These are phyloP conservation scores for Chamaecrista fasciculata DNA, from an alignment of 306 rosid genomes.

Conservation along the genomic window DNA sequence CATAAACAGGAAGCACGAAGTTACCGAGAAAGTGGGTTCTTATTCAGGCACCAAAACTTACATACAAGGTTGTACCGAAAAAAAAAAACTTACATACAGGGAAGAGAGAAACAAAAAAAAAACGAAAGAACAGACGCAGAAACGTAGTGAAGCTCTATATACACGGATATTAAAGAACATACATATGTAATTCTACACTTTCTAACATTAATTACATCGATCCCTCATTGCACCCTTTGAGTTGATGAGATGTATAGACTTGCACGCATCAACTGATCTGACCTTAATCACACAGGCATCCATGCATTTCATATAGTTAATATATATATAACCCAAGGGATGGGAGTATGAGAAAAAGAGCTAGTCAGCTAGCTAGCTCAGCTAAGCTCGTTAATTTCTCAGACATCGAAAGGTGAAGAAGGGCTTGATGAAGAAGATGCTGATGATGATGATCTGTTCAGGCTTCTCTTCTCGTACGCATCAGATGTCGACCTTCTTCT, in stretches of 20 bases:
- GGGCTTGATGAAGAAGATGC: too few relatives aligned
- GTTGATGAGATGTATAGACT: too few relatives aligned
- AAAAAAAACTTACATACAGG: too few relatives aligned
- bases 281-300: neutral
- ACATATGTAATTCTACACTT: constrained; percentile 20
- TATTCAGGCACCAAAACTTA: constrained; percentile 27
- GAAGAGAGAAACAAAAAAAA: neutral
- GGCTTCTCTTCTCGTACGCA: constrained; percentile 54
- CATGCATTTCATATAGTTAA: neutral
- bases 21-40: constrained; percentile 21
- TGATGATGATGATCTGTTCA: constrained; percentile 52
- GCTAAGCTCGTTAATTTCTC: constrained; percentile 36
- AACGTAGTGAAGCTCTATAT: neutral
- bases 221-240: neutral
- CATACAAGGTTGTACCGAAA: too few relatives aligned
- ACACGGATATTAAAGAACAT: constrained; percentile 4
- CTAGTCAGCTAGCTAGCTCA: too few relatives aligned
- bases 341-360: neutral
- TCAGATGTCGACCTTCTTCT: constrained; percentile 73
- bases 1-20: neutral
- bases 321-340: neutral
- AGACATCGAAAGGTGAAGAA: constrained; percentile 71
- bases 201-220: neutral
- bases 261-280: too few relatives aligned
- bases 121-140: neutral